These are phyloP conservation scores for Yamadazyma tumulicola DNA, from an alignment of 805 yeast genomes.

Conservation along the genomic window DNA sequence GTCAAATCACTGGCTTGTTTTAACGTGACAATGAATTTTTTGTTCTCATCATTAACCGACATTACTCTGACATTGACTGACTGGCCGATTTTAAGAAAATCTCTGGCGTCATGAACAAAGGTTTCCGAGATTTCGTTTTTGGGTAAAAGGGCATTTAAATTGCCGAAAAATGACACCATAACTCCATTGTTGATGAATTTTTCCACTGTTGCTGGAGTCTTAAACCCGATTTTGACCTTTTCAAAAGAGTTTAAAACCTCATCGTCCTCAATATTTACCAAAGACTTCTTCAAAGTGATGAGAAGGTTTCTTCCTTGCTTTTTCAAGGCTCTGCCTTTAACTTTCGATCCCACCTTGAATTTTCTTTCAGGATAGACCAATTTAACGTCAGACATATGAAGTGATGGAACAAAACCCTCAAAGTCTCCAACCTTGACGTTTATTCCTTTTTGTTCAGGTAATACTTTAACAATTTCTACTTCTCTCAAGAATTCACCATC, in stretches of 20 bases:
- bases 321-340: slow-evolving; percentile 67
- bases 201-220: slow-evolving; percentile 71
- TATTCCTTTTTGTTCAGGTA: slow-evolving; percentile 61
- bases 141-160: slow-evolving; percentile 76
- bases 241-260: slow-evolving; percentile 41
- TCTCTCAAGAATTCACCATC: slow-evolving; percentile 63
- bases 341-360: slow-evolving; percentile 79
- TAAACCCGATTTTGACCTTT: slow-evolving; percentile 42
- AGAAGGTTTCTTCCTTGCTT: slow-evolving; percentile 48
- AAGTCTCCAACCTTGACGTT: slow-evolving; percentile 62
- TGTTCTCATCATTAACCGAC: slow-evolving; percentile 48
- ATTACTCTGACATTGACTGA: slow-evolving; percentile 69
- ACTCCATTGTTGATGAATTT: slow-evolving; percentile 75
- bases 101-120: slow-evolving; percentile 71
- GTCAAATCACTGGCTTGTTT: slow-evolving; percentile 56
- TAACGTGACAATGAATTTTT: slow-evolving; percentile 69
- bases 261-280: slow-evolving; percentile 64
- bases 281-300: slow-evolving; percentile 78
- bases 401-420: slow-evolving; percentile 68
- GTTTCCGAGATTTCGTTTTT: slow-evolving; percentile 87
- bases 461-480: slow-evolving; percentile 49
- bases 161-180: slow-evolving; percentile 78
- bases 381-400: slow-evolving; percentile 80
- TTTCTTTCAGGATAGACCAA: slow-evolving; percentile 89
- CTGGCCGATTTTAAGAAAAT: slow-evolving; percentile 79